Evolutionary conservation across 331 rosid species (phyloP), one percentile per base, ranked within the genome.

Genomic region (Prunus yedoensis): DNA sequence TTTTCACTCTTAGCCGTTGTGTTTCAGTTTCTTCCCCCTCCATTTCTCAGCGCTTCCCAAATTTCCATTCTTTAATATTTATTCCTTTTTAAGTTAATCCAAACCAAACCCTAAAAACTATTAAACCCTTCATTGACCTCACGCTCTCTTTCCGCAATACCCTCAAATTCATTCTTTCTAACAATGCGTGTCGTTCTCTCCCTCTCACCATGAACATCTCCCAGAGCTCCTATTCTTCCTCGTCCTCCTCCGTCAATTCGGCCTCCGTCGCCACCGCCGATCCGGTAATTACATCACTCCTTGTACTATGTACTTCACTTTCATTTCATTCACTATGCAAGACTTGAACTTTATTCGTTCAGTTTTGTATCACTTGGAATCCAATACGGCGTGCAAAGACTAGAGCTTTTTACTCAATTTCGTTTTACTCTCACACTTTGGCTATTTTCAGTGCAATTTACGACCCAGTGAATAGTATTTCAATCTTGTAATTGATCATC

Each of bases 201-300:
- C 65, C 61, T 49, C 76, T 78, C 66, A 43, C 77, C 73, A 87
- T 91, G 92, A 84, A 74, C 83, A 85, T 81, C 71, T 87, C 96
- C 63, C 91, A 77, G 51, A 69, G 93, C 80, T 73, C 68, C 76
- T 87, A 91, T 16, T 83, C 89, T 8, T 70, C 89, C 65, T 80
- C 92, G 7, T 64, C 68, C 83, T 83, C 84, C 4, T 77, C 80
- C 76, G 79, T 79, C 7, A 94, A 89, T 28, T 89, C 88, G 30
- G 86, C 68, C 71, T 86, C 87, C 71, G 32, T 80, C 49, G 75
- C 83, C 73, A 68, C 88, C 75, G 84, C 73, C 78, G 86, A 90
- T 83, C 91, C 86, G 91, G 95, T 90, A 78, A 57, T 16, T 25
- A 53, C 25, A 46, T 64, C 78, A 45, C 59, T 75, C 47, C 54